These are phyloP conservation scores for Phytophthora colocasiae DNA, from an alignment of 352 stramenopile genomes.

Conservation along the genomic window DNA sequence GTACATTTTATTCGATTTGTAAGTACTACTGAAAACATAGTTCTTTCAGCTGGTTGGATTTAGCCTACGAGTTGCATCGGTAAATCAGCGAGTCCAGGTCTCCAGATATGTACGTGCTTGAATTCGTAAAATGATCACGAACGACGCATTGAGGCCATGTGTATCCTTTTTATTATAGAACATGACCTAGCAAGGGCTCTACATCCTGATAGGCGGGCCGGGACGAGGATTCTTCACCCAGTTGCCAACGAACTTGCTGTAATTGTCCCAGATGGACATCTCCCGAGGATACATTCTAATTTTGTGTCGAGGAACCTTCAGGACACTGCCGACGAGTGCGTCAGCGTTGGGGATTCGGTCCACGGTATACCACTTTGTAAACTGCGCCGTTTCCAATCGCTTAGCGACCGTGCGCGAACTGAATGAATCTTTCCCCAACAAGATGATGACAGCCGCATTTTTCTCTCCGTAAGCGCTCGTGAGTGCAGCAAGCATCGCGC, in stretches of 20 bases:
- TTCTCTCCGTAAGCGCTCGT: slow-evolving; percentile 2
- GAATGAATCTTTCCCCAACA: neutral
- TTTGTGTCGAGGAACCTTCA: neutral
- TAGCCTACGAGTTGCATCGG: no score
- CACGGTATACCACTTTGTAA: neutral
- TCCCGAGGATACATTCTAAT: neutral
- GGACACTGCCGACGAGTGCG: neutral
- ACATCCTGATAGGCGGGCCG: no score
- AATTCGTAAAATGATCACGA: no score
- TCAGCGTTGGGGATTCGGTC: neutral
- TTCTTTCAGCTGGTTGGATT: no score
- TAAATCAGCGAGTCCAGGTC: no score
- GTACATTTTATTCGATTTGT: no score
- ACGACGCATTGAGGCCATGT: no score
- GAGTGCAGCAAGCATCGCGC: slow-evolving; percentile 1
- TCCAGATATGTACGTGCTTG: no score
- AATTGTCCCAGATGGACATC: neutral
- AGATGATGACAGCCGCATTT: neutral
- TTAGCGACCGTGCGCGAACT: neutral
- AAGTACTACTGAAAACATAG: no score
- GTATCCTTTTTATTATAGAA: no score
- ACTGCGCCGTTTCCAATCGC: neutral
- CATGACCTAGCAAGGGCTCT: no score
- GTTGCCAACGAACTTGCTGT: neutral
- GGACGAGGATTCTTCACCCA: no score